A percentile compares a stretch with the other conserved stretches of the same genome.
Conservation (phyloP, 257 asterid species). For the Solanum microdontum region DNA sequence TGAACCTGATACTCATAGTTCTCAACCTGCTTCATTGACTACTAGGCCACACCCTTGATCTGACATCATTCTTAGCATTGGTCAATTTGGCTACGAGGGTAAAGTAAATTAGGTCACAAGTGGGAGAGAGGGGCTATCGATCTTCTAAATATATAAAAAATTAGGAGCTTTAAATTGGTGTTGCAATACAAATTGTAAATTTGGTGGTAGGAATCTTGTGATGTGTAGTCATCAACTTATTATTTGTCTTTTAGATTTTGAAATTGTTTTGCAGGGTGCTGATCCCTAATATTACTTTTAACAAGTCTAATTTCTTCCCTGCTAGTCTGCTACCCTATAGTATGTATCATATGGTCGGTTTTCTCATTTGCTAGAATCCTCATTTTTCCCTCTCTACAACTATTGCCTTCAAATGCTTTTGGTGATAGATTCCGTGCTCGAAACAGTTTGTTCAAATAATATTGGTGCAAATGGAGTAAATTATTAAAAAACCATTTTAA, state of each 20-base stretch:
- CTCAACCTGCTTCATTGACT: background rate
- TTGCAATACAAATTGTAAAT: background rate
- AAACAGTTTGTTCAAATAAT: background rate
- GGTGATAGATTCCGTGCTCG: background rate
- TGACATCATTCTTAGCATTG: background rate
- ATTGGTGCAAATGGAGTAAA: background rate
- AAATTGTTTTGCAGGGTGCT: background rate
- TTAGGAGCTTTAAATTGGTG: background rate
- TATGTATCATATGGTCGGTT: background rate
- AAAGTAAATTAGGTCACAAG: background rate
- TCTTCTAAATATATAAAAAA: background rate
- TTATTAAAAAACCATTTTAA: background rate
- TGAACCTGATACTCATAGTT: background rate
- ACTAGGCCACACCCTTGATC: background rate
- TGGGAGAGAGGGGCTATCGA: background rate
- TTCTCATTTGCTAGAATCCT: background rate
- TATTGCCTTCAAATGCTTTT: background rate
- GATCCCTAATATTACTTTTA: background rate
- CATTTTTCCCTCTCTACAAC: background rate
- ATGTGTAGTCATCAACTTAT: background rate
- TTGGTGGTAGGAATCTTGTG: background rate
- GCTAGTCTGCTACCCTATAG: background rate
- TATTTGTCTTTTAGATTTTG: background rate
- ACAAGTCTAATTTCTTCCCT: background rate
- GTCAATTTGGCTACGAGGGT: background rate